phyloP scores from a whole-genome alignment of 768 basidiomycete species.

The Myochromella boudieri region DNA sequence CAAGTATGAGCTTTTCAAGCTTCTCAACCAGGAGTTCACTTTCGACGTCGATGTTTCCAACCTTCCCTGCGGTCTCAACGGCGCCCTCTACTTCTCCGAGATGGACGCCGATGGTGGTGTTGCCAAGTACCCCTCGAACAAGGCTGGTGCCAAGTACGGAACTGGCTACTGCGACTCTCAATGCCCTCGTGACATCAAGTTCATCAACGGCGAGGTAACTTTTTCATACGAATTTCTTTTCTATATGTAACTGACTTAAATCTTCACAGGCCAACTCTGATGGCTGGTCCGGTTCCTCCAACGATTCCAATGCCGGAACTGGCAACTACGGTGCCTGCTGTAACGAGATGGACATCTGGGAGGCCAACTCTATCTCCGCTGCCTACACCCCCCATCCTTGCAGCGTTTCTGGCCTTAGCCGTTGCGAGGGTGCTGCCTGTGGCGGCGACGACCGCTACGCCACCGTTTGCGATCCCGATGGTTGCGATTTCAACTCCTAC shows the following conservation, averaged over 20 bases:
- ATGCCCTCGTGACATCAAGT: constrained; percentile 62
- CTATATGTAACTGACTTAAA: background rate
- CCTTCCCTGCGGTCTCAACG: constrained; percentile 55
- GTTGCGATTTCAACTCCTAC: constrained; percentile 64
- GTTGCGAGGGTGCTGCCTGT: constrained; percentile 42
- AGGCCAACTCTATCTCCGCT: constrained; percentile 49
- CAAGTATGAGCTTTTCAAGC: constrained; percentile 17
- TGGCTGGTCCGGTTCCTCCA: constrained; percentile 37
- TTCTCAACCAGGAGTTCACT: constrained; percentile 54
- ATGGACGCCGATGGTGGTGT: constrained; percentile 58
- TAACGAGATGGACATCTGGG: constrained; percentile 62
- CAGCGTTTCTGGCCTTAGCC: constrained; percentile 34
- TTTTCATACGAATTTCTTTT: background rate
- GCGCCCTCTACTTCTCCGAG: constrained; percentile 25
- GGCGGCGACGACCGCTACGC: constrained; percentile 34
- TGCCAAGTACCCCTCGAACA: constrained; percentile 45
- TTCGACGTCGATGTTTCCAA: constrained; percentile 61
- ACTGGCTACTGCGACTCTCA: constrained; percentile 55
- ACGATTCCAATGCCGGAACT: constrained; percentile 43
- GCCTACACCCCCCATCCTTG: constrained; percentile 56
- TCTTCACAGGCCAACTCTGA: constrained; percentile 41
- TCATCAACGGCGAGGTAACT: constrained; percentile 54
- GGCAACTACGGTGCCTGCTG: constrained; percentile 52
- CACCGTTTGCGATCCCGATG: constrained; percentile 52
- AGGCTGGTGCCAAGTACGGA: constrained; percentile 48